Conservation (phyloP, 306 rosid genomes). For the Cucurbita argyrosperma region DNA sequence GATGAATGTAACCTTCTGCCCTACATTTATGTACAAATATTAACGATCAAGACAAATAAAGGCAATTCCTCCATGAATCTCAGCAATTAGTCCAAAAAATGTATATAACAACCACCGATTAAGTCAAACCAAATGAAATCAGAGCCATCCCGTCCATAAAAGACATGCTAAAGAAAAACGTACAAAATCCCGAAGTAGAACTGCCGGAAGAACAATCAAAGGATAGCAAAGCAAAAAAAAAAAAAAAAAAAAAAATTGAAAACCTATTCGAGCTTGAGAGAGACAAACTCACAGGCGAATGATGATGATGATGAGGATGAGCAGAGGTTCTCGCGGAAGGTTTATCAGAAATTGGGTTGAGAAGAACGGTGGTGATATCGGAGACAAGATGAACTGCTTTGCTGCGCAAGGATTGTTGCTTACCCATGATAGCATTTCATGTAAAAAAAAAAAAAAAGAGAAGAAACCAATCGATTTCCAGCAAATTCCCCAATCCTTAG, state of each 20-base stretch:
- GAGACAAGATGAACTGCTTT: constrained; percentile 68
- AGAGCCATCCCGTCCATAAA: background rate
- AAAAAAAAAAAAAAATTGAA: background rate
- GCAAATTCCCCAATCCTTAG: background rate
- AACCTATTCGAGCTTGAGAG: background rate
- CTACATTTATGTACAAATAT: background rate
- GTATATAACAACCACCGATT: background rate
- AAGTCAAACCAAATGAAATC: background rate
- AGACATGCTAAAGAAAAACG: background rate
- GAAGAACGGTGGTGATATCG: constrained; percentile 72
- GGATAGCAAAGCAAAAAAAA: background rate
- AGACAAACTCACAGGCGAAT: constrained; percentile 32
- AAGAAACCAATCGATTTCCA: background rate
- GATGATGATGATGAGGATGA: constrained; percentile 22
- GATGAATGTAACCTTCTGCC: background rate
- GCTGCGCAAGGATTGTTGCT: constrained; percentile 55
- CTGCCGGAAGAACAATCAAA: background rate
- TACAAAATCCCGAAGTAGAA: background rate
- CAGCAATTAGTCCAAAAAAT: background rate
- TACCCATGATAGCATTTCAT: constrained; percentile 35
- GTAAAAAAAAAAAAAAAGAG: background rate
- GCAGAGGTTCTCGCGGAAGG: constrained; percentile 25
- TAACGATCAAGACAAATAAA: background rate
- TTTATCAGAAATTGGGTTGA: constrained; percentile 78
- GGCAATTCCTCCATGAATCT: background rate